Evolutionary conservation across 2,329 filamentous ascomycete species (phyloP).

Genomic region (Fusarium papillatum): DNA sequence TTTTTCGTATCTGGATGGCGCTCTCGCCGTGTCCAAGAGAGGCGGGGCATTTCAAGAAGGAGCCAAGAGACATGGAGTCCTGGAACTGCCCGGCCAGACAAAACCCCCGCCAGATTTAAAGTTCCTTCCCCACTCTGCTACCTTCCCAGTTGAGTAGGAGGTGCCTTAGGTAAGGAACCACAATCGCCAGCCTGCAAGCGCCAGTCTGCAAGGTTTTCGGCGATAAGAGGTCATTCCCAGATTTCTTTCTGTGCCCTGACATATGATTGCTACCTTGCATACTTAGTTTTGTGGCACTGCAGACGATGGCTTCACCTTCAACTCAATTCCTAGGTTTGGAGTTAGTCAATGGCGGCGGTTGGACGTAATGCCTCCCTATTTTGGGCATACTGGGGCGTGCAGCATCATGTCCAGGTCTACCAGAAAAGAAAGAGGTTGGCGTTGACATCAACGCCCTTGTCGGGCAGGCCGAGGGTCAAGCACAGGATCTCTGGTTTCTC

Average conservation of each 20-base stretch:
- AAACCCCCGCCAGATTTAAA: constrained; percentile 6
- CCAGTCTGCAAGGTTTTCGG: constrained; percentile 13
- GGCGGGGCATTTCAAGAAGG: neutral
- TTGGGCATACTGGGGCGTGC: neutral
- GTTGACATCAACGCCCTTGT: neutral
- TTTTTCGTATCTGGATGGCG: neutral
- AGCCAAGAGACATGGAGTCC: neutral
- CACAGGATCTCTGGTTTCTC: constrained; percentile 10
- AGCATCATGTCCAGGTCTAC: neutral
- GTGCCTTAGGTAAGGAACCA: neutral
- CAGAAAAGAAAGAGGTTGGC: constrained; percentile 7
- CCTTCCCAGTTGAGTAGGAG: constrained; percentile 5
- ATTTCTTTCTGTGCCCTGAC: neutral
- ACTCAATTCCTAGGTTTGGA: neutral
- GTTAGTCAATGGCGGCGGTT: neutral
- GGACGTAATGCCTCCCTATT: neutral
- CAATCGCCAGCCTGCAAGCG: neutral
- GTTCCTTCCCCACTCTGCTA: constrained; percentile 16
- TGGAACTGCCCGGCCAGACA: neutral
- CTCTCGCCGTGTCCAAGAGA: neutral
- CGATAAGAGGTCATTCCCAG: constrained; percentile 1
- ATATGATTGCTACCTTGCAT: neutral
- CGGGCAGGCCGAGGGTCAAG: constrained; percentile 8
- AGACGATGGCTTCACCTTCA: neutral
- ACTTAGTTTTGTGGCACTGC: neutral